A percentile compares a stretch with the other conserved stretches of the same genome.
Evolutionary conservation across 2,329 filamentous ascomycete genomes (phyloP).

Genomic region (Alternaria tenuissima): DNA sequence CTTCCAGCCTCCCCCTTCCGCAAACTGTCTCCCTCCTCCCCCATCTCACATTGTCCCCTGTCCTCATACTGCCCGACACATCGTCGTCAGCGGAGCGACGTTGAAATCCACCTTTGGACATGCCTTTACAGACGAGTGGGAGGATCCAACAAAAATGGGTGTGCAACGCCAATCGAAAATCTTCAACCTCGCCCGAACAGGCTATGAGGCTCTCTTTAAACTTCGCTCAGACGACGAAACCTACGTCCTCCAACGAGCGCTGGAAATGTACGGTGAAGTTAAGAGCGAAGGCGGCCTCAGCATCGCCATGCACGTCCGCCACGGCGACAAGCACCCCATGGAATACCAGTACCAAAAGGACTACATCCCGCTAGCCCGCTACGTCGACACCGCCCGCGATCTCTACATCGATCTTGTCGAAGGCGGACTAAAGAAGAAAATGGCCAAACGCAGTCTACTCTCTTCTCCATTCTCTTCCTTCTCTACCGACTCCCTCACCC

Average conservation of each 20-base stretch:
- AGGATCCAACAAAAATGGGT: conserved; percentile 59
- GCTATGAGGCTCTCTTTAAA: conserved; percentile 78
- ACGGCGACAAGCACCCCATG: conserved; percentile 78
- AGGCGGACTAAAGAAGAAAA: conserved; percentile 8
- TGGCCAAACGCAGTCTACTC: neutral
- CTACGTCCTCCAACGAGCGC: conserved; percentile 69
- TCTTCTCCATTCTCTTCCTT: conserved; percentile 21
- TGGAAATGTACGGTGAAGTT: conserved; percentile 61
- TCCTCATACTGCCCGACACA: conserved; percentile 76
- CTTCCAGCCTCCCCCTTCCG: conserved; percentile 72
- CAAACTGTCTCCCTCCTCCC: conserved; percentile 75
- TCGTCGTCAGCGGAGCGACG: conserved; percentile 76
- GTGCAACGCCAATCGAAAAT: conserved; percentile 66
- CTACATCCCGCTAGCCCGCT: conserved; percentile 78
- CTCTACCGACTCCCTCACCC: conserved; percentile 20
- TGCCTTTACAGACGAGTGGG: conserved; percentile 63
- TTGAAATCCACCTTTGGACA: conserved; percentile 70
- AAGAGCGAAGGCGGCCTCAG: conserved; percentile 61
- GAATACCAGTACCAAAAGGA: conserved; percentile 79
- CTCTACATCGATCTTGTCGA: conserved; percentile 59
- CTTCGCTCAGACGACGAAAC: conserved; percentile 70
- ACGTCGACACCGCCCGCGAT: conserved; percentile 66
- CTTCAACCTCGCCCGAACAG: conserved; percentile 72
- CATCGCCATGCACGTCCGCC: conserved; percentile 80
- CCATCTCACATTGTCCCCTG: conserved; percentile 80